These are phyloP conservation scores for Gautieria morchelliformis DNA, from an alignment of 768 basidiomycete genomes.

Conservation along the genomic window DNA sequence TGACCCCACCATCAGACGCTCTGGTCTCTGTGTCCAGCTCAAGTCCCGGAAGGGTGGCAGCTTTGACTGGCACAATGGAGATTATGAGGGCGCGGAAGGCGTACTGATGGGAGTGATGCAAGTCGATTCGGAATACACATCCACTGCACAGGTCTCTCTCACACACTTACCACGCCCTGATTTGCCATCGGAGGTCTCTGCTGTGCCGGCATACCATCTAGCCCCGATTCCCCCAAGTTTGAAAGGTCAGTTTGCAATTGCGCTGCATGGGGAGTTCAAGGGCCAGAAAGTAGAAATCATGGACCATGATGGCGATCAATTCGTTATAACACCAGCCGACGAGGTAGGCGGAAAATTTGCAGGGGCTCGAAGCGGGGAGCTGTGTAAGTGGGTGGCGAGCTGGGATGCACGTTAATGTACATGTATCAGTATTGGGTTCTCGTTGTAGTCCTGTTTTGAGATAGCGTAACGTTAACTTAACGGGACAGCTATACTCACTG, in stretches of 20 bases:
- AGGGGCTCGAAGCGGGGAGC: background rate
- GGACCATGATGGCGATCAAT: background rate
- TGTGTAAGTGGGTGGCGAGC: conserved; percentile 2
- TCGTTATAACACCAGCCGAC: background rate
- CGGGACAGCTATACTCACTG: too few relatives aligned
- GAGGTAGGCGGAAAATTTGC: background rate
- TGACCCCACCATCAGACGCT: conserved; percentile 7
- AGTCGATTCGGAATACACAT: conserved; percentile 19
- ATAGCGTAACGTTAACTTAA: too few relatives aligned
- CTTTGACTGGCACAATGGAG: conserved; percentile 20
- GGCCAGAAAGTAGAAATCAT: background rate
- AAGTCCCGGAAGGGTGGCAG: conserved; percentile 13
- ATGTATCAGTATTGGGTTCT: too few relatives aligned
- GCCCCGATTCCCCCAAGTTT: conserved; percentile 28
- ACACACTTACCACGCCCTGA: conserved; percentile 23
- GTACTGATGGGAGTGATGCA: conserved; percentile 19
- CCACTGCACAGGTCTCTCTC: conserved; percentile 18
- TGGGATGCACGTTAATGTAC: background rate
- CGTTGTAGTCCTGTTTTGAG: too few relatives aligned
- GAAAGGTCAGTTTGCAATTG: conserved; percentile 40
- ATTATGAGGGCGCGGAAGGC: conserved; percentile 22
- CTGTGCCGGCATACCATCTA: conserved; percentile 34
- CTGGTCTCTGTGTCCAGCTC: conserved; percentile 12
- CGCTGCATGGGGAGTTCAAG: conserved; percentile 23
- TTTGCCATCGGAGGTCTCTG: conserved; percentile 19